These are phyloP conservation scores for Botrytis deweyae DNA, from an alignment of 2,329 filamentous ascomycete genomes.

Conservation along the genomic window DNA sequence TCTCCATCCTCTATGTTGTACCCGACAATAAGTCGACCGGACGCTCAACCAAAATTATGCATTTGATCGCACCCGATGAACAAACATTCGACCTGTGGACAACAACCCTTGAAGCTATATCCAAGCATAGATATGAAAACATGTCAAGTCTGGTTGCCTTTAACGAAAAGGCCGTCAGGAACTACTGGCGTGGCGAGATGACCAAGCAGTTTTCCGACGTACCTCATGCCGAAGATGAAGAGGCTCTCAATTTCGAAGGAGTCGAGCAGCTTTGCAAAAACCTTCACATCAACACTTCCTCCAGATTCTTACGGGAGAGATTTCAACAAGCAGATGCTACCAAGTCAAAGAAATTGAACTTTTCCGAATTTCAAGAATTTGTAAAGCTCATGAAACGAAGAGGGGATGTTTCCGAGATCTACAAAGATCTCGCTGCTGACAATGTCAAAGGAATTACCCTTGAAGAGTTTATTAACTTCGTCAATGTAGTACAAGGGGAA, in stretches of 20 bases:
- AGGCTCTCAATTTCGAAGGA: slow-evolving; percentile 73
- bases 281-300: slow-evolving; percentile 87
- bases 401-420: slow-evolving; percentile 75
- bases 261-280: slow-evolving; percentile 84
- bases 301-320: slow-evolving; percentile 67
- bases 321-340: slow-evolving; percentile 72
- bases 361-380: slow-evolving; percentile 79
- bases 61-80: slow-evolving; percentile 76
- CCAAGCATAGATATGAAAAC: slow-evolving; percentile 80
- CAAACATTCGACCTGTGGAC: slow-evolving; percentile 78
- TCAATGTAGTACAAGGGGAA: slow-evolving; percentile 72
- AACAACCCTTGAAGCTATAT: slow-evolving; percentile 77
- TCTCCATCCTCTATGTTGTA: slow-evolving; percentile 84
- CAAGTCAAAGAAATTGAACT: slow-evolving; percentile 67
- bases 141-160: slow-evolving; percentile 89
- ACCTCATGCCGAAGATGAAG: slow-evolving; percentile 54
- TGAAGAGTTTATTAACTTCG: slow-evolving; percentile 72
- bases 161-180: slow-evolving; percentile 75
- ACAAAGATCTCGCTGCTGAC: slow-evolving; percentile 59
- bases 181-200: slow-evolving; percentile 88
- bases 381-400: slow-evolving; percentile 80
- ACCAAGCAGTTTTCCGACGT: slow-evolving; percentile 60
- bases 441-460: slow-evolving; percentile 65
- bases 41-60: slow-evolving; percentile 70
- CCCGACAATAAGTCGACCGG: slow-evolving; percentile 71